Conservation (phyloP, 768 basidiomycete species). For the Lentinula aciculospora region DNA sequence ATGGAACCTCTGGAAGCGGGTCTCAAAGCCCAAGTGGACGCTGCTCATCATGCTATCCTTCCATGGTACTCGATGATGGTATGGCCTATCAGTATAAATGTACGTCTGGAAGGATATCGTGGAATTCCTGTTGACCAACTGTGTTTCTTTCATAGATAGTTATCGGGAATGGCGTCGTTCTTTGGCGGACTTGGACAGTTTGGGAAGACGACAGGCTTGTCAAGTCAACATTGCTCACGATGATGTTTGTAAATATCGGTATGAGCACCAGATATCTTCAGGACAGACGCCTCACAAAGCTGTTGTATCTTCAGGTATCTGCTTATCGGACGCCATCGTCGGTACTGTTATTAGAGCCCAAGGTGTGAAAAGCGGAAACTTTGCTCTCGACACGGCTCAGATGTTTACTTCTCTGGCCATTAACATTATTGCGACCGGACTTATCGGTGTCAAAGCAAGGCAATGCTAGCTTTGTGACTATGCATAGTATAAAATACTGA, state of each 20-base stretch:
- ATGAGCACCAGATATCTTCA: too few species aligned
- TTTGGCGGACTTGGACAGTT: not conserved
- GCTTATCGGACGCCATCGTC: not conserved
- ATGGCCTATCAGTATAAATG: constrained; percentile 1
- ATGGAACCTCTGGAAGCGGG: constrained; percentile 1
- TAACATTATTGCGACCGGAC: not conserved
- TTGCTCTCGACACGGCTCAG: not conserved
- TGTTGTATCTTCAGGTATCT: not conserved
- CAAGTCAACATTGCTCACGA: not conserved
- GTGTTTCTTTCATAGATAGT: not conserved
- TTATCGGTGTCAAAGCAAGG: not conserved
- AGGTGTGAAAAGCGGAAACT: not conserved
- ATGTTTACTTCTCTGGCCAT: not conserved
- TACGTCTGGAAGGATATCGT: not conserved
- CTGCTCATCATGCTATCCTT: not conserved
- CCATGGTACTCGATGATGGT: not conserved
- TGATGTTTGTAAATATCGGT: not conserved
- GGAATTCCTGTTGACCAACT: not conserved
- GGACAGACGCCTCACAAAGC: too few species aligned
- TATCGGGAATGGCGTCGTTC: not conserved
- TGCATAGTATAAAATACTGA: not conserved
- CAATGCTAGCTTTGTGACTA: not conserved
- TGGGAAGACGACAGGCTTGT: not conserved
- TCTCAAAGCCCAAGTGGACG: not conserved
- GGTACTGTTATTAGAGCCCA: not conserved